Conservation (phyloP, 1,139 yeast species). For the Geotrichum carabidarum region DNA sequence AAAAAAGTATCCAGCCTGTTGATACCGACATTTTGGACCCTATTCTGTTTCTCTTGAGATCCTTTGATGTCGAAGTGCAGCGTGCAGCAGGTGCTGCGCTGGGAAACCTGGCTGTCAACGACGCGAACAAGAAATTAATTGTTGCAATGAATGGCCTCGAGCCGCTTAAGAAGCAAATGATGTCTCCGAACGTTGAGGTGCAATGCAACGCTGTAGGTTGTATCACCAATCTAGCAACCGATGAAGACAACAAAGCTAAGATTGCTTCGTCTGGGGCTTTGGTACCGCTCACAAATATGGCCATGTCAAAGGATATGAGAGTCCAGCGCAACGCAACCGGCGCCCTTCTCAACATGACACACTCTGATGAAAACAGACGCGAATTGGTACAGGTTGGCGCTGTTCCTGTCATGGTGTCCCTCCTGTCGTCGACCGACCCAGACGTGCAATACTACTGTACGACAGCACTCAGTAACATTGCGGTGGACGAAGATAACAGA, state of each 20-base stretch:
- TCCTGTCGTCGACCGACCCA: slow-evolving; percentile 81
- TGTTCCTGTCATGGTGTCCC: slow-evolving; percentile 87
- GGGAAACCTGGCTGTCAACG: slow-evolving; percentile 94
- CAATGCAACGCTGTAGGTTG: slow-evolving; percentile 99
- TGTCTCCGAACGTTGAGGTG: slow-evolving; percentile 93
- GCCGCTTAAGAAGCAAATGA: slow-evolving; percentile 94
- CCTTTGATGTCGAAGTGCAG: slow-evolving; percentile 89
- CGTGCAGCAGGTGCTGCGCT: slow-evolving; percentile 98
- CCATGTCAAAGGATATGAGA: slow-evolving; percentile 87
- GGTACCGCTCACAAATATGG: slow-evolving; percentile 86
- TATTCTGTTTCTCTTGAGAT: slow-evolving; percentile 76
- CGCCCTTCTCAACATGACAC: slow-evolving; percentile 95
- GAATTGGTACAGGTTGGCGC: slow-evolving; percentile 97
- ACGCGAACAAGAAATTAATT: slow-evolving; percentile 84
- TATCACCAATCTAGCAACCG: slow-evolving; percentile 96
- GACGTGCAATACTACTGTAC: slow-evolving; percentile 98
- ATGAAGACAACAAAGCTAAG: slow-evolving; percentile 91
- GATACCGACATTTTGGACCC: slow-evolving; percentile 91
- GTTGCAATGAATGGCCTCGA: slow-evolving; percentile 98
- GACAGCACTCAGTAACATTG: slow-evolving; percentile 92
- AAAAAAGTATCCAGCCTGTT: slow-evolving; percentile 75
- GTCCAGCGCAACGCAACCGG: slow-evolving; percentile 99
- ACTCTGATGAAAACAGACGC: slow-evolving; percentile 91
- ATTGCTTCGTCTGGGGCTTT: slow-evolving; percentile 97
- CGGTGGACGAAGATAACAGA: slow-evolving; percentile 90